Conservation (phyloP, 208 protist genomes). For the Crithidia mellificae region DNA sequence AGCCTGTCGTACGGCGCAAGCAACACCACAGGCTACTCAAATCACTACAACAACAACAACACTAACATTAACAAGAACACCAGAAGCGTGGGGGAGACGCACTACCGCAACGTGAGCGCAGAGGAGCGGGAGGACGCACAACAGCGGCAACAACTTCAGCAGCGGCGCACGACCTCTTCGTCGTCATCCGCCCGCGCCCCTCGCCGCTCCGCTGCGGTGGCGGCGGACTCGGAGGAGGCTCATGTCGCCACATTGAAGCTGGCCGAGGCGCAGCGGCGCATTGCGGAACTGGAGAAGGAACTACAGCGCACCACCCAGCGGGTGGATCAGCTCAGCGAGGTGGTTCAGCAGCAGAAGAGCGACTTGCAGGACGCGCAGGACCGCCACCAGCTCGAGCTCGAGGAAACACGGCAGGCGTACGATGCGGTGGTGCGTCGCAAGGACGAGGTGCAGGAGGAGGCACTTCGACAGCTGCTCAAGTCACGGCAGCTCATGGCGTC, state of each 20-base stretch:
- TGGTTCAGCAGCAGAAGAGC: slow-evolving; percentile 46
- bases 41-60: slow-evolving; percentile 3
- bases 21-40: no score
- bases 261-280: slow-evolving; percentile 30
- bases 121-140: no score
- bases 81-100: no score
- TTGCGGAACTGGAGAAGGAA: slow-evolving; percentile 40
- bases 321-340: slow-evolving; percentile 47
- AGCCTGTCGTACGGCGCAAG: no score
- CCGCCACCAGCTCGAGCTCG: slow-evolving; percentile 46
- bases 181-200: no score
- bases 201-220: background rate
- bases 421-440: slow-evolving; percentile 43
- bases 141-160: no score
- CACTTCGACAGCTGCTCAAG: slow-evolving; percentile 50
- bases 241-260: background rate
- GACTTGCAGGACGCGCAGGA: slow-evolving; percentile 43
- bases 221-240: background rate
- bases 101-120: no score
- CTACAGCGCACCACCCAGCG: slow-evolving; percentile 41
- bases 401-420: slow-evolving; percentile 47
- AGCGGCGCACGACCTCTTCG: no score
- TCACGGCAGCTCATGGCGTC: slow-evolving; percentile 47
- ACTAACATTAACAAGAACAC: background rate
- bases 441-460: slow-evolving; percentile 55